phyloP scores from a whole-genome alignment of 2,329 filamentous ascomycete genomes.

The Knufia petricola region DNA sequence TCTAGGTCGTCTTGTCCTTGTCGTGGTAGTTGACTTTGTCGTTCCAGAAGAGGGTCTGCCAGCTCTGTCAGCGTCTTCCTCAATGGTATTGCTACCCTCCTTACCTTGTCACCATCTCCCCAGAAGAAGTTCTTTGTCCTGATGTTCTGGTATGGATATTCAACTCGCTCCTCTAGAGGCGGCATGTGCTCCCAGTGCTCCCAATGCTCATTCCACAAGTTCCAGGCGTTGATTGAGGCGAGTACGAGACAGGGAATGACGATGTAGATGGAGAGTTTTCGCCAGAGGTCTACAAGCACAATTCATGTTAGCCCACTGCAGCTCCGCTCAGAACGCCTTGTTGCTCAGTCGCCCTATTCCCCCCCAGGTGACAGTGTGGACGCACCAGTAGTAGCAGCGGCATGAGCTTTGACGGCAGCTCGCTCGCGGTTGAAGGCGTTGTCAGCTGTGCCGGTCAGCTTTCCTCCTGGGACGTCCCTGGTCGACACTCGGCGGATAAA shows the following conservation, averaged over 20 bases:
- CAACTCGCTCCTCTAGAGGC: conserved; percentile 77
- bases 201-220: conserved; percentile 93
- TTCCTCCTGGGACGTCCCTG: conserved; percentile 29
- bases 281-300: conserved; percentile 7
- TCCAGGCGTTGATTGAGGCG: conserved; percentile 71
- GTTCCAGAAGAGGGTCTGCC: conserved; percentile 64
- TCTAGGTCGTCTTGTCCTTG: conserved; percentile 59
- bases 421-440: conserved; percentile 93
- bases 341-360: no score
- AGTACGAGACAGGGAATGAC: conserved; percentile 64
- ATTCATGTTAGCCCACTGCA: background rate
- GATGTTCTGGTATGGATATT: conserved; percentile 98
- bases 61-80: background rate
- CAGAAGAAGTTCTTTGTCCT: conserved; percentile 91
- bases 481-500: conserved; percentile 39
- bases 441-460: conserved; percentile 56
- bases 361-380: no score
- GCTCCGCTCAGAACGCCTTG: no score
- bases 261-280: conserved; percentile 30
- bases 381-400: conserved; percentile 71
- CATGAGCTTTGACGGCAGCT: conserved; percentile 82
- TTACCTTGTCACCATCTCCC: conserved; percentile 91
- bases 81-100: conserved; percentile 18
- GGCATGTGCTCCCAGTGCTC: conserved; percentile 82
- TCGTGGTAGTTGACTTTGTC: conserved; percentile 93